Conservation (phyloP, 139 green algal species). For the Astrephomene gubernaculifera region DNA sequence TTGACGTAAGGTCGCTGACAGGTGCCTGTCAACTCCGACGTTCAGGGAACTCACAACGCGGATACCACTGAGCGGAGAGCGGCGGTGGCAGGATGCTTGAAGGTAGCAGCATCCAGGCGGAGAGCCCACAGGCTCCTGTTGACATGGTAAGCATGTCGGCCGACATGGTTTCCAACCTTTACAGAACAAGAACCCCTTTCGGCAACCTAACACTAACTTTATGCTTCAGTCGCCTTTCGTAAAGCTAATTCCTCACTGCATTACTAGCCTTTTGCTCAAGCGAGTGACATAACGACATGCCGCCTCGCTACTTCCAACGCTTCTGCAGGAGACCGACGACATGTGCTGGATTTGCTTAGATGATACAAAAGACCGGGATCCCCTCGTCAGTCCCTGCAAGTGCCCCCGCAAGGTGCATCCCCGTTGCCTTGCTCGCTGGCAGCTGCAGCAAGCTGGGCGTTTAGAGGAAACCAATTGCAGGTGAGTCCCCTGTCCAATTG, state of each 20-base stretch:
- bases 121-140: conserved; percentile 12
- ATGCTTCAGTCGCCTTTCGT: too few relatives aligned
- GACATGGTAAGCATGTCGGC: conserved; percentile 32
- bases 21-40: conserved; percentile 13
- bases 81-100: conserved; percentile 23
- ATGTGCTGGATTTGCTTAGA: conserved; percentile 81
- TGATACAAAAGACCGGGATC: conserved; percentile 48
- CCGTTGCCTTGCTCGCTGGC: conserved; percentile 70
- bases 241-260: too few relatives aligned
- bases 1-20: not conserved
- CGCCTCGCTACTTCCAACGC: not conserved
- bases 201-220: too few relatives aligned
- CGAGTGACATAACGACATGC: too few relatives aligned
- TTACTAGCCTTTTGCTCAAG: not conserved
- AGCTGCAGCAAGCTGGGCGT: conserved; percentile 73
- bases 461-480: conserved; percentile 73
- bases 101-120: conserved; percentile 11
- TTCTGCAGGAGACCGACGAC: conserved; percentile 57
- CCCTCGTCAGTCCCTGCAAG: conserved; percentile 61
- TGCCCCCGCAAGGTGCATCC: conserved; percentile 73
- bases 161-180: too few relatives aligned
- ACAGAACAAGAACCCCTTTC: not conserved
- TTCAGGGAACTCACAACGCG: conserved; percentile 21
- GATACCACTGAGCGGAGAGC: not conserved
- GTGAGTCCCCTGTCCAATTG: conserved; percentile 33